Base-by-base conservation (phyloP, 169 alveolate species). In the Condylostoma magnum region DNA sequence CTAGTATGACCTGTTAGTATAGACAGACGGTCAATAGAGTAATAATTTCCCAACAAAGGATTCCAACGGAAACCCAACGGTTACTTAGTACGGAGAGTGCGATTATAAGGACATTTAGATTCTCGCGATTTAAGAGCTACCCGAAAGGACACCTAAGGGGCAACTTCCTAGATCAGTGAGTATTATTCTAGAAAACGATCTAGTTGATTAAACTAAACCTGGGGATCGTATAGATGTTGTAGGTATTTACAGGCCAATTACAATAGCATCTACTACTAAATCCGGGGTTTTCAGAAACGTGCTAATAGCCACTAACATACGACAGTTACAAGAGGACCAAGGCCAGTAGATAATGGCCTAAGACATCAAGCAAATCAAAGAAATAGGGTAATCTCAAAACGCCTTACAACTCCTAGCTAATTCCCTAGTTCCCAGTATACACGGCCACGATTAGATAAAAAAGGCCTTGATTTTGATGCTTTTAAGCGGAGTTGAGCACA, bases 121-220 rank as follows among this genome's bases (percentile, higher is more conserved):
- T 25, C 79, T 98, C 56, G 84, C 92, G 37, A 79, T 98, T 0
- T 98, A 98, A 85, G 99, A 98, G 82, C 83, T 97, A 60, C 99
- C 99, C 0, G 99, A 98, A 84, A 94, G 95, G 77, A 91, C 99
- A 0, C 99, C 99, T 6, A 87, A 98, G 22, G 99, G 99, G 1
- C 98, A 96, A 82, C 91, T 98, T 85, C 99, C 99, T 4, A 89
- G 99, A 54, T 92, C 97, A 63, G 93, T 98, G 46, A 97, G 96
- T 69, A 98, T 96, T 27, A 84, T 96, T 15, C 77, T 86, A 31
- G 95, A 90, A 75, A 84, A 95, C 67, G 99, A 96, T 82, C 78
- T 97, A 54, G 98, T 93, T 18, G 98, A 90, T 66, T 71, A 69
- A 67, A 92, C 82, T 8, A 93, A 96, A 51, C 97, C 98, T 43